Evolutionary conservation across 2,329 filamentous ascomycete species (phyloP), one percentile per base, ranked within the genome.

Genomic region (Microsporum canis): DNA sequence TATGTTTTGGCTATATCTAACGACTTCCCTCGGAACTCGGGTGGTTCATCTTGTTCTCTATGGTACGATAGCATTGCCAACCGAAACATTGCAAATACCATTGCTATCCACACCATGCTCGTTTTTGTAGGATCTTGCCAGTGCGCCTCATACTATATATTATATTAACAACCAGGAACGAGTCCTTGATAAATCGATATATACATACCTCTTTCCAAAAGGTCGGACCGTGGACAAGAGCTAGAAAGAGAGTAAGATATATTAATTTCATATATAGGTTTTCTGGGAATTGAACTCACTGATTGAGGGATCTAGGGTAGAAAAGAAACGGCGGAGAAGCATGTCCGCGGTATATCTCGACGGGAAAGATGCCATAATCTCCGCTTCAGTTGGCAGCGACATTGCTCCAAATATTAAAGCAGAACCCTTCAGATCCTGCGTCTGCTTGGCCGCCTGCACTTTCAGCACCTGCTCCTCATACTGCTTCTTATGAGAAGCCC

Each of bases 261-360:
- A 14, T 29, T 31, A 38, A 41, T 53, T 57, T 36, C 5, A 31
- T 31, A 51, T 29, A 31, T 51, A 14, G 41, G 43, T 3, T 61
- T 36, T 12, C 51, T 61, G 4, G 62, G 63, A 8, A 7, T 51
- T 56, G 43, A 51, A 85, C 83, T 67, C 69, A 79, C 77, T 81
- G 58, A 83, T 81, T 33, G 81, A 80, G 12, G 83, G 84, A 66
- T 86, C 84, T 66, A 84, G 84, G 33, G 88, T 92, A 71, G 92
- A 92, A 78, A 97, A 96, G 71, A 95, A 99, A 63, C 92, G 85
- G 64, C 87, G 86, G 63, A 96, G 88, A 17, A 97, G 79, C 29
- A 89, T 86, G 68, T 96, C 84, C n/a, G 94, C 87, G 29, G 85
- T 88, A 41, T 88, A 85, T 70, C 91, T 92, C 0, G 87, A 80